These are phyloP conservation scores for Eustoma russellianum DNA, from an alignment of 257 asterid species.

Conservation along the genomic window DNA sequence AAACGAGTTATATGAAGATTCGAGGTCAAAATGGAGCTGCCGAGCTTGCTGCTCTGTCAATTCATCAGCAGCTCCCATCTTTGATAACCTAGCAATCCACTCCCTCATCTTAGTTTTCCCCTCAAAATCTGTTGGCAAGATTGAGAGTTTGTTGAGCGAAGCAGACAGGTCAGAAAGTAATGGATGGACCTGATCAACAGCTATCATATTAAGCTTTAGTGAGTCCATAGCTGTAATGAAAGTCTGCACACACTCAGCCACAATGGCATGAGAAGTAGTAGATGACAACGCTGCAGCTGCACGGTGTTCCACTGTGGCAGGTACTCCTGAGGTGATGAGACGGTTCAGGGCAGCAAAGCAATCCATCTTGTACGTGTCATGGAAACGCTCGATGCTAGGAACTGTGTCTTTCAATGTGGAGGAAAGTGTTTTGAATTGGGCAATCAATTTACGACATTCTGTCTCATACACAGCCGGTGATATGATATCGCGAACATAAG, in stretches of 20 bases:
- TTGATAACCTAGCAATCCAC: conserved; percentile 77
- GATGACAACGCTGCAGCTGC: conserved; percentile 46
- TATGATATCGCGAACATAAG: conserved; percentile 73
- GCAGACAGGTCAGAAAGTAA: conserved; percentile 62
- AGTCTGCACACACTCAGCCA: conserved; percentile 89
- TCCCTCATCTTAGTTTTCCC: conserved; percentile 92
- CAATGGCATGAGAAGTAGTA: conserved; percentile 64
- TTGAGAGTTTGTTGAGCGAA: conserved; percentile 69
- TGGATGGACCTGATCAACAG: conserved; percentile 95
- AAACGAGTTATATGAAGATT: conserved; percentile 86
- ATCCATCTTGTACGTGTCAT: conserved; percentile 80
- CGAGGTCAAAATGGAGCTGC: conserved; percentile 93
- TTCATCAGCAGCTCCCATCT: conserved; percentile 95
- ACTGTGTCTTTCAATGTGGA: conserved; percentile 66
- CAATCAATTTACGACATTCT: conserved; percentile 75
- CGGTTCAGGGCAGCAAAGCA: conserved; percentile 75
- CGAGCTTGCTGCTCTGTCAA: conserved; percentile 95
- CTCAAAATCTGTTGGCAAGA: conserved; percentile 82
- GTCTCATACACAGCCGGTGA: conserved; percentile 54
- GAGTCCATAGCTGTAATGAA: conserved; percentile 95
- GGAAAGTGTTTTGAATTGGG: conserved; percentile 77
- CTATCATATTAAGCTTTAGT: conserved; percentile 75
- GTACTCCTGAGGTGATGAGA: conserved; percentile 72
- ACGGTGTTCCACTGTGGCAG: conserved; percentile 94
- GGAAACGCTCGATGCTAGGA: conserved; percentile 76